Conservation (phyloP, 345 rosid genomes). For the Gossypium australe region DNA sequence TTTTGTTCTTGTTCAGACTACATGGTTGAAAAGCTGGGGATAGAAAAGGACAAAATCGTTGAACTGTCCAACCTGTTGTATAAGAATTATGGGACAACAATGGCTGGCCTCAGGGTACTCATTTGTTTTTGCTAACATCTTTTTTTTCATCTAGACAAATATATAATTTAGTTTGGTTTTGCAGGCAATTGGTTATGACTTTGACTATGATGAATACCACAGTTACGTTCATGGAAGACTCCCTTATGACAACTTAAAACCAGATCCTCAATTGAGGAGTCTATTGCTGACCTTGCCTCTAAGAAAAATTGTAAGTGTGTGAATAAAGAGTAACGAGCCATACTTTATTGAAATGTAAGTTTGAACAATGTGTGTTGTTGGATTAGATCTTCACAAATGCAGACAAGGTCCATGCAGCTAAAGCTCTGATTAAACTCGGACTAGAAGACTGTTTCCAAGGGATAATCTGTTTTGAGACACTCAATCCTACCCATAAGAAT, state of each 20-base stretch:
- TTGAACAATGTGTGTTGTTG: background rate
- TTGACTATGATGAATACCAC: slow-evolving; percentile 93
- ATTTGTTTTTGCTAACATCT: background rate
- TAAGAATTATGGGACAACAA: slow-evolving; percentile 94
- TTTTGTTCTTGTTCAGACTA: slow-evolving; percentile 42
- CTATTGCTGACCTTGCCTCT: slow-evolving; percentile 71
- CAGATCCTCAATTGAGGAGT: slow-evolving; percentile 73
- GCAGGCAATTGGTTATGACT: slow-evolving; percentile 91
- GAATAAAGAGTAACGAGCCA: background rate
- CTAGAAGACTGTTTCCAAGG: slow-evolving; percentile 92
- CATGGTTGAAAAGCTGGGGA: slow-evolving; percentile 80
- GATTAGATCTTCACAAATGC: slow-evolving; percentile 89
- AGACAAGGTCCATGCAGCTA: slow-evolving; percentile 64
- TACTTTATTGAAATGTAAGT: background rate
- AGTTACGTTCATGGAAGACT: slow-evolving; percentile 86
- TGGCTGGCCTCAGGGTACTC: slow-evolving; percentile 94
- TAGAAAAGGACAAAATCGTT: slow-evolving; percentile 49
- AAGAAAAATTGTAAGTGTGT: slow-evolving; percentile 67
- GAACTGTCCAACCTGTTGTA: slow-evolving; percentile 67
- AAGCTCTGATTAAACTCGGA: slow-evolving; percentile 67
- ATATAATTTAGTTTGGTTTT: background rate
- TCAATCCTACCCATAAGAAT: slow-evolving; percentile 51
- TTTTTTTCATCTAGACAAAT: background rate
- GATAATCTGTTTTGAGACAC: slow-evolving; percentile 87
- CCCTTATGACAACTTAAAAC: slow-evolving; percentile 85